Evolutionary conservation across 2,329 filamentous ascomycete species (phyloP).

Genomic region (Parastagonospora avenae): DNA sequence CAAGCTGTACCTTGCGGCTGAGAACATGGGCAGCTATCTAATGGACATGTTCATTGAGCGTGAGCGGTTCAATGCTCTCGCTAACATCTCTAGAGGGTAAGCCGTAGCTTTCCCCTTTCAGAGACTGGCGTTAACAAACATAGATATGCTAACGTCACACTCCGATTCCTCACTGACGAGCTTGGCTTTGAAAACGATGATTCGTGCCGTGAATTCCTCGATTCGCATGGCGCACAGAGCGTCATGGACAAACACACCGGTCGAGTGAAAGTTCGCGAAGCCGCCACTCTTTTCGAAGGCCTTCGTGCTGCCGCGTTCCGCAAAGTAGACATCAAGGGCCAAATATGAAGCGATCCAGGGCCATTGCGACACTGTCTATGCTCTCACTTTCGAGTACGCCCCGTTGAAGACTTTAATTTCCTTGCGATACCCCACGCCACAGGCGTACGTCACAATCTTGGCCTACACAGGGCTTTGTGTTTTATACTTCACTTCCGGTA

Average conservation of each 20-base stretch:
- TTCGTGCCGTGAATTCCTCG: conserved; percentile 88
- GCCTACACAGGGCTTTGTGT: conserved; percentile 13
- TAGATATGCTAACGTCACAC: conserved; percentile 89
- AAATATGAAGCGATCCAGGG: conserved; percentile 69
- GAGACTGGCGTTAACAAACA: conserved; percentile 52
- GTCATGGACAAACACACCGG: conserved; percentile 76
- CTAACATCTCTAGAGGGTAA: conserved; percentile 94
- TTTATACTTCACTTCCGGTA: conserved; percentile 28
- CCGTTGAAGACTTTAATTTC: conserved; percentile 13
- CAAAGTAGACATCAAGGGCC: conserved; percentile 94
- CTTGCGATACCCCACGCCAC: conserved; percentile 29
- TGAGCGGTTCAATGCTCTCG: conserved; percentile 87
- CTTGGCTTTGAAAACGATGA: conserved; percentile 93
- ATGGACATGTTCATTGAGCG: conserved; percentile 99
- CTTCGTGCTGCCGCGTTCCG: conserved; percentile 76
- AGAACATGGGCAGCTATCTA: conserved; percentile 96
- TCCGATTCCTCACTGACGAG: conserved; percentile 93
- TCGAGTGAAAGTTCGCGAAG: conserved; percentile 66
- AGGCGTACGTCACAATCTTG: conserved; percentile 28
- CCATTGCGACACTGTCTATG: conserved; percentile 10
- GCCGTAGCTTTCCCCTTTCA: conserved; percentile 46
- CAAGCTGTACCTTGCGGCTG: conserved; percentile 90
- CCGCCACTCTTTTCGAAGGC: conserved; percentile 68
- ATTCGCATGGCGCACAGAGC: conserved; percentile 75
- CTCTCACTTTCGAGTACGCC: conserved; percentile 8